phyloP scores from a whole-genome alignment of 2,329 filamentous ascomycete species.

The Tolypocladium tundrense region DNA sequence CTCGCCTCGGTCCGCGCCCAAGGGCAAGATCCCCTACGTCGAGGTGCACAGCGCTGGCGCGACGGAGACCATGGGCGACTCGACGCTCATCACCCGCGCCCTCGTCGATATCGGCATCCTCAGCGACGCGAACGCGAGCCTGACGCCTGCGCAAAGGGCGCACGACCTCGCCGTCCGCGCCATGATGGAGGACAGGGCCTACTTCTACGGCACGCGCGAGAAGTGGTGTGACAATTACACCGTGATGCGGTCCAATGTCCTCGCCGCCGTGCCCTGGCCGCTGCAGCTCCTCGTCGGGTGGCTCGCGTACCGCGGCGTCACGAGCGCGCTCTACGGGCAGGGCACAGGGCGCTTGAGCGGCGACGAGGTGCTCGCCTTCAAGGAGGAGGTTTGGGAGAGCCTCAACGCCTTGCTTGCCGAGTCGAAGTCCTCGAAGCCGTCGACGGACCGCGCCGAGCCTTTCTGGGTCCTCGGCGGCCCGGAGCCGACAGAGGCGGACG shows the following conservation, averaged over 20 bases:
- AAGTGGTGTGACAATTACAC: slow-evolving; percentile 51
- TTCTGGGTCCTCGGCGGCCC: slow-evolving; percentile 49
- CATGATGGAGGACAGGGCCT: slow-evolving; percentile 49
- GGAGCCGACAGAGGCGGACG: slow-evolving; percentile 46
- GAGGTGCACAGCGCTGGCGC: slow-evolving; percentile 15
- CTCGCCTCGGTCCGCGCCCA: slow-evolving; percentile 34
- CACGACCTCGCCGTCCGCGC: slow-evolving; percentile 42
- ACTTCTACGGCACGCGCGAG: slow-evolving; percentile 42
- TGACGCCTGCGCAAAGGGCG: slow-evolving; percentile 28
- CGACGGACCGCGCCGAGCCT: slow-evolving; percentile 15
- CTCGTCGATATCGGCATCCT: slow-evolving; percentile 29
- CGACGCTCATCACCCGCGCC: slow-evolving; percentile 39
- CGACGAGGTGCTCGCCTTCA: slow-evolving; percentile 36
- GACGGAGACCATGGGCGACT: slow-evolving; percentile 34
- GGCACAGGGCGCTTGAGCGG: slow-evolving; percentile 40
- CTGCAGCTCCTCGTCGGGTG: slow-evolving; percentile 39
- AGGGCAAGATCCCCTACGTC: slow-evolving; percentile 52
- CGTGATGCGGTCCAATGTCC: slow-evolving; percentile 40
- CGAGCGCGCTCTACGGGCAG: slow-evolving; percentile 41
- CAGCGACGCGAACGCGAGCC: slow-evolving; percentile 33
- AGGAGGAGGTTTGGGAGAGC: slow-evolving; percentile 42
- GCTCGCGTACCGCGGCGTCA: slow-evolving; percentile 32
- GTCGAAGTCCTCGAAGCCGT: slow-evolving; percentile 11
- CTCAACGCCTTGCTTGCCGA: slow-evolving; percentile 34
- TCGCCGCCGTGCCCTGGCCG: slow-evolving; percentile 40